Base-by-base conservation (phyloP, 2,329 filamentous ascomycete species). In the Paracorniculantispora psalliotae region DNA sequence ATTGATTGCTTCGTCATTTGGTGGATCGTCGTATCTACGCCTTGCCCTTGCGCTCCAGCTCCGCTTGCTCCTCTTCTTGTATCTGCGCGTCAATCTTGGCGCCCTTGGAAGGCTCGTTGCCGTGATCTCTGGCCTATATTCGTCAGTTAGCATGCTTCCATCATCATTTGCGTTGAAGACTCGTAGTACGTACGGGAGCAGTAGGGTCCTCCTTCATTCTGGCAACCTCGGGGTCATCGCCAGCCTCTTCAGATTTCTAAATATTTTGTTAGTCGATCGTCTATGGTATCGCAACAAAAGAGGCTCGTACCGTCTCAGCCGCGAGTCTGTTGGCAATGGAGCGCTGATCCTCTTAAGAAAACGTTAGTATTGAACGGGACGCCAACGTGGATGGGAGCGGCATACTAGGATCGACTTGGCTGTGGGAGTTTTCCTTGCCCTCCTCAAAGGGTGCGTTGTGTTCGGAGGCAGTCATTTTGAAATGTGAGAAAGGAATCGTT, bases 331-430 rank as follows among this genome's bases (percentile, higher is more conserved):
- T 89, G 70, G 83, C 82, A 55, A 88, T 87, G 52, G 82, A 76
- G 66, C 85, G 79, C 72, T 87, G 76, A 63, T 89, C 85, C 81
- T 89, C 84, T 81, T 63, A 59, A 59, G 59, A 46, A 1, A 5
- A 13, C 47, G 69, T 62, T 64, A 63, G 17, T 15, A 25, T 26
- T 35, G 41, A n/a, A 9, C 23, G 4, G 9, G n/a, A 2, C 21
- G 10, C 7, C 5, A 13, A 41, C 13, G 3, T 25, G 17, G 35
- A 19, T 7, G 12, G 15, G 17, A 19, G 23, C 50, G 10, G 68
- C 80, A 61, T 81, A 90, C 88, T 91, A 57, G 89, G 83, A 71
- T 92, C 87, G 59, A 81, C 79, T 61, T 81, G 78, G 63, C 79
- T 72, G 73, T 92, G 88, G 59, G 84, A 86, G 71, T 89, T 77